Base-by-base conservation (phyloP, 352 stramenopile genomes). In the Globisporangium abappressorium region DNA sequence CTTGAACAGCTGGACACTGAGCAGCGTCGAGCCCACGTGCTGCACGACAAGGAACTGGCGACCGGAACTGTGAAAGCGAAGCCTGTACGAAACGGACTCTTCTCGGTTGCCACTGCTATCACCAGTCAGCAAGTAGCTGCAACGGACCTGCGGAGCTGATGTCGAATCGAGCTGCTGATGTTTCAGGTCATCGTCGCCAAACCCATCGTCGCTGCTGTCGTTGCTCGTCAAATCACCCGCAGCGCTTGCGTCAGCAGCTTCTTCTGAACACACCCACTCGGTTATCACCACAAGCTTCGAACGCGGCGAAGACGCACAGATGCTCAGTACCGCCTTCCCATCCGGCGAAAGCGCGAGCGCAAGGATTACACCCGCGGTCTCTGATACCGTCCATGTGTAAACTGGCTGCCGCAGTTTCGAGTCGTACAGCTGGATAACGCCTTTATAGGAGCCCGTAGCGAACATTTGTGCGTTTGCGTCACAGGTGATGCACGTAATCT, bases 191-290 rank as follows among this genome's bases (percentile, higher is more conserved):
- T 41, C 7, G 18, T 47, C 58, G 15, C 18, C 20, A 12, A 60
- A 41, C 1, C 64, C 56, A 14, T 62, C 41, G 18, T 68, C 54
- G 15, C 61, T 69, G 20, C 61, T 71, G 24, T 68, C 66, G 28
- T 62, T 71, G 38, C 38, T 68, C 30, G 59, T 51, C 3, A 56
- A 9, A 7, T 69, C 61, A 9, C 11, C 51, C 15, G 18, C 54
- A 38, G 54, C 30, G 22, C 38, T 53, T 34, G 24, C 15, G 41
- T 38, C 65, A 53, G 55, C n/a, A 11, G 36, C n/a, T 7, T 66
- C 65, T n/a, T 57, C 58, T 2, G 65, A 53, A 46, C 51, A 66
- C 0, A 34, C 49, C 65, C 65, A 70, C 60, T 70, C 65, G 7
- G 36, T 60, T 46, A 70, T 38, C 12, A 26, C 14, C 11, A 20